Base-by-base conservation (phyloP, 2,329 filamentous ascomycete genomes). In the Ophiostoma triangulosporum region DNA sequence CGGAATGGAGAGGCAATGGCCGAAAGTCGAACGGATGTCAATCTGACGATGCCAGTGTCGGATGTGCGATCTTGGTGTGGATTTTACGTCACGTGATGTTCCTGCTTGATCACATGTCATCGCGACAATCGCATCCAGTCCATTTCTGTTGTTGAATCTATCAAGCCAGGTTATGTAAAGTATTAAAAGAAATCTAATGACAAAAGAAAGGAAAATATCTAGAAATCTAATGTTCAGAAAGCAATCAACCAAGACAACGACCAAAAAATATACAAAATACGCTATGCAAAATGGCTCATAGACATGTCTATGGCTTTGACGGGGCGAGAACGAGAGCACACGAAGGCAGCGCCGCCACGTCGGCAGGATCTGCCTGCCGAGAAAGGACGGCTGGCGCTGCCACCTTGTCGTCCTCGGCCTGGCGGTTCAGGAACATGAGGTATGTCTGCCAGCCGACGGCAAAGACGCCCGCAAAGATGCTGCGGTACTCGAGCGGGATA, bases 391-490 rank as follows among this genome's bases (percentile, higher is more conserved):
- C 38, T 6, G 5, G 11, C 7, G 56, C 52, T 9, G 48, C 51
- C 7, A 40, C 70, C 58, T 79, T 76, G 60, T 74, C 70, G 49
- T 72, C 71, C 65, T 88, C 87, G 1, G 86, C 87, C 57, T 73
- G 72, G 62, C 84, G 76, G 62, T 95, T 95, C 62, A 95, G 67
- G 66, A 81, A 86, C 60, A 83, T 87, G 61, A 96, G 64, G 72
- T 95, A 96, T 1, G 88, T 89, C 75, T 95, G 90, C 90, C 90
- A 96, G 0, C 86, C 86, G 51, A 95, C 84, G 1, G 88, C 87
- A 59, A 95, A 77, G 6, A 84, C 70, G 1, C 86, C 88, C 0
- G 84, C 80, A 60, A 95, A 93, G 15, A 95, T 76, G 61, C 81
- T 86, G 50, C 90, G 74, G 67, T 88, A 91, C 63, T 91, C 81